A percentile compares a stretch with the other conserved stretches of the same genome.
Evolutionary conservation across 345 rosid genomes (phyloP).

Genomic region (Eucalyptus microcorys): DNA sequence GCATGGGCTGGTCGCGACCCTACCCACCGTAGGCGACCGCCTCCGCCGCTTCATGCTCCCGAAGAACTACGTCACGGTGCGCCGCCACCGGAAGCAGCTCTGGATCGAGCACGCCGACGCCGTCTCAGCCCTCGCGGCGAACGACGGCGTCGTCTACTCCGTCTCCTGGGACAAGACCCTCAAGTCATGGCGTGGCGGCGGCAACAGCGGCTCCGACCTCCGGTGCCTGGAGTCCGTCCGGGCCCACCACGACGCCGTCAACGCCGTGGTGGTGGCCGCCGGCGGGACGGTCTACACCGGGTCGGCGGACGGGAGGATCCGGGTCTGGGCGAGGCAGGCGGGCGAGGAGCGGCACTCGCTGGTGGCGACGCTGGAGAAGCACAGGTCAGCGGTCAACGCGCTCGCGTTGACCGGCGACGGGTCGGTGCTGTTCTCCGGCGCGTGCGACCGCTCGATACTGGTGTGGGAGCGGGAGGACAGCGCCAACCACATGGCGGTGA

Average conservation of each 20-base stretch:
- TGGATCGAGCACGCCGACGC: constrained; percentile 96
- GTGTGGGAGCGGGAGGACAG: constrained; percentile 92
- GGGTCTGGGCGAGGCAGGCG: constrained; percentile 57
- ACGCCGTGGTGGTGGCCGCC: constrained; percentile 54
- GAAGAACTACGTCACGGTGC: constrained; percentile 66
- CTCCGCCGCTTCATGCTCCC: constrained; percentile 64
- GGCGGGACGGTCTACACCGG: constrained; percentile 80
- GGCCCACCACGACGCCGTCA: constrained; percentile 84
- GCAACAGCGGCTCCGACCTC: constrained; percentile 28
- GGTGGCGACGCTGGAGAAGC: constrained; percentile 68
- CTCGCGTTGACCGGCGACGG: constrained; percentile 64
- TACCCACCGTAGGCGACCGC: constrained; percentile 75
- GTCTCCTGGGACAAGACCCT: constrained; percentile 84
- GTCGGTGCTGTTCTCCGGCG: constrained; percentile 73
- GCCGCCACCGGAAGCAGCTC: constrained; percentile 60
- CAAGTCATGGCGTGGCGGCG: constrained; percentile 44
- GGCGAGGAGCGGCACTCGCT: constrained; percentile 37
- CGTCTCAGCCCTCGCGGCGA: constrained; percentile 61
- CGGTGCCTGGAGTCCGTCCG: constrained; percentile 64
- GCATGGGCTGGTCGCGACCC: constrained; percentile 35
- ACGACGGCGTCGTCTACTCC: constrained; percentile 49
- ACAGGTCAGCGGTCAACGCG: constrained; percentile 84
- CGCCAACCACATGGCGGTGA: constrained; percentile 55
- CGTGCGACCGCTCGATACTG: constrained; percentile 89
- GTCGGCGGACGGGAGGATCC: constrained; percentile 72